A percentile compares a stretch with the other conserved stretches of the same genome.
phyloP scores from a whole-genome alignment of 2,329 filamentous ascomycete species.

The Daldinia sp. region DNA sequence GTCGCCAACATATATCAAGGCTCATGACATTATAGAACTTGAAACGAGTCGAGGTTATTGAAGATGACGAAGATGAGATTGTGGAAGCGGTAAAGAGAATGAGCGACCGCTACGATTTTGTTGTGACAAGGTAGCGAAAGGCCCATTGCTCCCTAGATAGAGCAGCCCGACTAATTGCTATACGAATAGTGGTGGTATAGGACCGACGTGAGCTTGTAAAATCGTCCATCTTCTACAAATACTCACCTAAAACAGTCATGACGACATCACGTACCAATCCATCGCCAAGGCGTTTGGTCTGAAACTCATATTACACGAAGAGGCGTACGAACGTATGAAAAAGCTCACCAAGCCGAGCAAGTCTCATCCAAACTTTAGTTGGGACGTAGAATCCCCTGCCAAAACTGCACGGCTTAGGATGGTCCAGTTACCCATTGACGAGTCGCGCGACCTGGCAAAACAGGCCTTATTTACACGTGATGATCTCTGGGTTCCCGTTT shows the following conservation, averaged over 20 bases:
- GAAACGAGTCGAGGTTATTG: conserved; percentile 90
- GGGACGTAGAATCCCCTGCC: conserved; percentile 81
- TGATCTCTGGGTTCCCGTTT: conserved; percentile 89
- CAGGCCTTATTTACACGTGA: conserved; percentile 83
- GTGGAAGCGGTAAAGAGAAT: conserved; percentile 86
- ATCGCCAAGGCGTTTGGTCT: conserved; percentile 90
- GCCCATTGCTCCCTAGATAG: not conserved
- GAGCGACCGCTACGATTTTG: conserved; percentile 90
- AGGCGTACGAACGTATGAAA: conserved; percentile 84
- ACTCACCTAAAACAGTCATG: conserved; percentile 69
- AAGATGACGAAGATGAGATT: conserved; percentile 91
- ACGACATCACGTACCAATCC: conserved; percentile 96
- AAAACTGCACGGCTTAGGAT: conserved; percentile 87
- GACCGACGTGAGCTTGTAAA: conserved; percentile 77
- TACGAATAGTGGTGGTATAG: conserved; percentile 85
- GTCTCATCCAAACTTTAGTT: conserved; percentile 78
- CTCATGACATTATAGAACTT: conserved; percentile 61
- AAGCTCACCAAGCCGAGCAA: conserved; percentile 76
- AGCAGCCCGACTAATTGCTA: conserved; percentile 20
- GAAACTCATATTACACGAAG: conserved; percentile 77
- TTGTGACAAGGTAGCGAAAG: conserved; percentile 76
- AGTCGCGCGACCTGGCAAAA: conserved; percentile 67
- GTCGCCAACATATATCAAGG: not conserved
- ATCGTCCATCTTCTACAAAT: not conserved
- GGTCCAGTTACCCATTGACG: conserved; percentile 84